Percentiles rank a stretch among this genome's conserved stretches.
These are phyloP conservation scores for Metarhizium sp. DNA, from an alignment of 2,329 filamentous ascomycete genomes.

Conservation along the genomic window DNA sequence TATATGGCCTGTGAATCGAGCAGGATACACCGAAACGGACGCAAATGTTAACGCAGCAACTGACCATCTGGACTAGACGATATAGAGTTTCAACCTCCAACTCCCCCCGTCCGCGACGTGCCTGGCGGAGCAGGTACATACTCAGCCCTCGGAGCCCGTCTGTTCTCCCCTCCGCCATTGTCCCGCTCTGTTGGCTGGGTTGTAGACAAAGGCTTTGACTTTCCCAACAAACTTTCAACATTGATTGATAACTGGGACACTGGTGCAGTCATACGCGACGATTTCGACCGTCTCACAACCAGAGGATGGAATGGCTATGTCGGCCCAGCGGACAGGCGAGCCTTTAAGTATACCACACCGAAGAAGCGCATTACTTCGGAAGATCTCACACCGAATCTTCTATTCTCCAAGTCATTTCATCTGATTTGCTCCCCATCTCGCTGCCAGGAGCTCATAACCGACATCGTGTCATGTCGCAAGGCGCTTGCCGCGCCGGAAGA, in stretches of 20 bases:
- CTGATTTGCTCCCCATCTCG: slow-evolving; percentile 74
- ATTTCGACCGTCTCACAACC: slow-evolving; percentile 65
- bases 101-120: slow-evolving; percentile 60
- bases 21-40: background rate
- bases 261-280: slow-evolving; percentile 57
- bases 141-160: slow-evolving; percentile 75
- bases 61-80: slow-evolving; percentile 54
- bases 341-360: slow-evolving; percentile 80
- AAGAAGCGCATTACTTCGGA: slow-evolving; percentile 71
- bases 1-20: background rate
- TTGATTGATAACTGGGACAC: slow-evolving; percentile 70
- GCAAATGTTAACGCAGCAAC: background rate
- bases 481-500: slow-evolving; percentile 20
- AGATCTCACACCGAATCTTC: slow-evolving; percentile 56
- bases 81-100: slow-evolving; percentile 72
- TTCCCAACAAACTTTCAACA: slow-evolving; percentile 55
- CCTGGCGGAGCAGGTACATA: slow-evolving; percentile 87
- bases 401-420: slow-evolving; percentile 72
- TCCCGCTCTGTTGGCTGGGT: slow-evolving; percentile 77
- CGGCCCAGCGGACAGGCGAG: slow-evolving; percentile 54
- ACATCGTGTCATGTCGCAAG: slow-evolving; percentile 54
- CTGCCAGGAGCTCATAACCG: slow-evolving; percentile 64
- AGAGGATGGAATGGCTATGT: slow-evolving; percentile 90
- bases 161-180: slow-evolving; percentile 64
- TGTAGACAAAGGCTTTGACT: slow-evolving; percentile 82